phyloP scores from a whole-genome alignment of 495 filamentous ascomycete species.

The Lepraria neglecta region DNA sequence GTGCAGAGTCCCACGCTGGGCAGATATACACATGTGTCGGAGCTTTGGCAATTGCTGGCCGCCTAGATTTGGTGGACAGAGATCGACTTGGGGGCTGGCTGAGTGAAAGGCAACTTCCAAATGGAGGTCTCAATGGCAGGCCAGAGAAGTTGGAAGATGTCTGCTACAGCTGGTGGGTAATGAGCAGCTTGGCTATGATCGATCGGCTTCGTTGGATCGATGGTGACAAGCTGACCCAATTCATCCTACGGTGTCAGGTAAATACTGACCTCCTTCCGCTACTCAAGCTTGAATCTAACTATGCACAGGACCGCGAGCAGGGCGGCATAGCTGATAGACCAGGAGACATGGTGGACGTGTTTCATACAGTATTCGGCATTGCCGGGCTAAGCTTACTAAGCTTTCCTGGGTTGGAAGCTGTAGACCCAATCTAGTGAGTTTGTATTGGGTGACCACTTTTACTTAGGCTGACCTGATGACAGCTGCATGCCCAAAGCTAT shows the following conservation, averaged over 20 bases:
- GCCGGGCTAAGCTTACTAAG: slow-evolving; percentile 80
- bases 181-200: slow-evolving; percentile 83
- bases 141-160: slow-evolving; percentile 96
- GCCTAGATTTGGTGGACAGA: slow-evolving; percentile 74
- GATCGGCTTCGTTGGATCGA: slow-evolving; percentile 88
- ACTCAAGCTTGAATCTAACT: slow-evolving; percentile 23
- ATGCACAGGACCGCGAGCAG: slow-evolving; percentile 61
- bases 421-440: slow-evolving; percentile 83
- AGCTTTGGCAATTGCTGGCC: slow-evolving; percentile 72
- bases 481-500: slow-evolving; percentile 72
- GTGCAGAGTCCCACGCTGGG: slow-evolving; percentile 85
- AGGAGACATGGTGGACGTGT: slow-evolving; percentile 93
- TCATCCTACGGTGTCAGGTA: slow-evolving; percentile 78
- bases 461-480: slow-evolving; percentile 16
- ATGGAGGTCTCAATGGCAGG: slow-evolving; percentile 85
- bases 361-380: slow-evolving; percentile 85
- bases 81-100: slow-evolving; percentile 84
- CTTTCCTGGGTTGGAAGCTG: slow-evolving; percentile 65
- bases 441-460: not conserved
- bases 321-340: slow-evolving; percentile 89
- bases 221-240: slow-evolving; percentile 62
- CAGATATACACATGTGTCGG: slow-evolving; percentile 95
- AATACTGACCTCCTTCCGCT: slow-evolving; percentile 20
- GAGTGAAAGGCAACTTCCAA: slow-evolving; percentile 81
- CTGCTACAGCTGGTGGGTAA: slow-evolving; percentile 98